A percentile compares a stretch with the other conserved stretches of the same genome.
These are phyloP conservation scores for Xylariaceae sp. DNA, from an alignment of 2,329 filamentous ascomycete species.

Conservation along the genomic window DNA sequence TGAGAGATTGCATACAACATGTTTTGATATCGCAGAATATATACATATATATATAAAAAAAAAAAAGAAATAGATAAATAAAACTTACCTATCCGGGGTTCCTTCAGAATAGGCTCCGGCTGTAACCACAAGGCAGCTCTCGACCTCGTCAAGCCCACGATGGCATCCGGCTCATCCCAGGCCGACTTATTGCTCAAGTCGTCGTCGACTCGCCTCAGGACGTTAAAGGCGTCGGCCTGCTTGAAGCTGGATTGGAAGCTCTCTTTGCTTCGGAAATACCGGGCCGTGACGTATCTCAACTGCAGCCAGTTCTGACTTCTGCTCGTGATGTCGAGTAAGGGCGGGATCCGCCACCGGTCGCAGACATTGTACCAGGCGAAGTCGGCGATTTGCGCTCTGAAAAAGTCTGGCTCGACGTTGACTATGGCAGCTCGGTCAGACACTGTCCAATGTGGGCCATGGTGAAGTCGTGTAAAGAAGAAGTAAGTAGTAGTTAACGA, in stretches of 20 bases:
- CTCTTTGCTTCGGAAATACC: conserved; percentile 21
- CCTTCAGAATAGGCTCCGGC: not conserved
- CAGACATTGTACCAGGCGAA: conserved; percentile 26
- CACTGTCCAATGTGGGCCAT: not conserved
- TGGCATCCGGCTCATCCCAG: conserved; percentile 23
- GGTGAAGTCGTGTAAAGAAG: not conserved
- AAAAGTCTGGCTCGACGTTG: conserved; percentile 20
- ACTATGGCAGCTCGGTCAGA: conserved; percentile 4
- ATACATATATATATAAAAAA: too few relatives aligned
- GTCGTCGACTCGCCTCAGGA: conserved; percentile 22
- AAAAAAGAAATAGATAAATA: not conserved
- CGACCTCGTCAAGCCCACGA: conserved; percentile 22
- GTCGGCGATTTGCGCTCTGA: conserved; percentile 25
- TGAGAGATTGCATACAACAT: not conserved
- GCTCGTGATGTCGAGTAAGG: conserved; percentile 21
- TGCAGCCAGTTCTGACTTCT: conserved; percentile 25
- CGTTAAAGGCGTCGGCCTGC: conserved; percentile 18
- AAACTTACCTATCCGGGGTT: conserved; percentile 7
- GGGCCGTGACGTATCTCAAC: conserved; percentile 23
- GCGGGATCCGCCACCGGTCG: conserved; percentile 26
- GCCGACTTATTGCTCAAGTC: conserved; percentile 23
- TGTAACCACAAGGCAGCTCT: conserved; percentile 27
- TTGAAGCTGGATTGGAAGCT: conserved; percentile 6
- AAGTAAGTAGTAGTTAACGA: not conserved
- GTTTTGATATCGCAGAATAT: not conserved